A percentile compares a stretch with the other conserved stretches of the same genome.
These are phyloP conservation scores for Boechera divaricarpa DNA, from an alignment of 345 rosid genomes.

Conservation along the genomic window DNA sequence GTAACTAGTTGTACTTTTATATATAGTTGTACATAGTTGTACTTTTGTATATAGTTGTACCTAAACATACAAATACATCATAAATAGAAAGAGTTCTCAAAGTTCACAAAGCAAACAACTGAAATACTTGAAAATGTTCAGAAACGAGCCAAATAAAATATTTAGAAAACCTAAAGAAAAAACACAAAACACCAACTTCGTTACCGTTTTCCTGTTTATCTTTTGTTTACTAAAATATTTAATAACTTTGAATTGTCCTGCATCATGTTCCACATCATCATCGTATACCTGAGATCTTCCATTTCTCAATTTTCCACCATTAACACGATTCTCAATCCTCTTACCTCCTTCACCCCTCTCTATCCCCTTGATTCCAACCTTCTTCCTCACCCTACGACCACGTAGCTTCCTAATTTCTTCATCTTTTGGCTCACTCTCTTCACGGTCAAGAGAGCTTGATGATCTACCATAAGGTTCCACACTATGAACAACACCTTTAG, in stretches of 20 bases:
- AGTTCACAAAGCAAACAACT: no score
- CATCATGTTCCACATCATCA: not conserved
- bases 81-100: no score
- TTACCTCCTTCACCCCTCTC: constrained; percentile 35
- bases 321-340: constrained; percentile 35
- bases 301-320: constrained; percentile 39
- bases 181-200: no score
- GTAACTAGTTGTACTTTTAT: no score
- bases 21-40: no score
- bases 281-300: constrained; percentile 37
- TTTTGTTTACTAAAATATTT: no score
- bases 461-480: constrained; percentile 59
- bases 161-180: no score
- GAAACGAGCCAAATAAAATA: no score
- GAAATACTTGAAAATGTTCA: no score
- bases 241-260: not conserved
- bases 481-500: constrained; percentile 86
- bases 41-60: no score
- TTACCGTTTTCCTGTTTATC: no score
- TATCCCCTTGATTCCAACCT: not conserved
- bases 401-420: not conserved
- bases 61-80: no score
- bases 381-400: constrained; percentile 42
- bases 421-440: not conserved
- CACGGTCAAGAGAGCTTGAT: constrained; percentile 10